Evolutionary conservation across 371 early-diverging fungal species (phyloP), one percentile per base, ranked within the genome.

Genomic region (Choanephora cucurbitarum): DNA sequence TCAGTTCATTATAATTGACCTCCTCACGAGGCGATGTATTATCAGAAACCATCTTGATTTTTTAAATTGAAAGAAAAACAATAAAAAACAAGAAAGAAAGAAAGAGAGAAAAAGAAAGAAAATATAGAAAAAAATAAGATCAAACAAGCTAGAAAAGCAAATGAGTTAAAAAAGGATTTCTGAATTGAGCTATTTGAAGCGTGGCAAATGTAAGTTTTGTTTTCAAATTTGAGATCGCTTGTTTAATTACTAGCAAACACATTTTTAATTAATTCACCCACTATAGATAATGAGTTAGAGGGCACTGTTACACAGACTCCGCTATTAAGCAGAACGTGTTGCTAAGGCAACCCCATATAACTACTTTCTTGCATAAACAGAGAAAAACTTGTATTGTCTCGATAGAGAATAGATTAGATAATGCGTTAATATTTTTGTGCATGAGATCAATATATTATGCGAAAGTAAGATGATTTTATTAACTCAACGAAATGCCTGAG

Each of bases 101-200:
- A 45, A 53, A 28, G 13, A 46, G 41, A 41, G 13, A 19, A 49
- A 51, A 18, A 49, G 32, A 32, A 50, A 51, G 37, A 44, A 44
- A 15, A n/a, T 1, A 34, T 28, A 28, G 7, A 44, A 43, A 23
- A 33, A 42, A 41, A 55, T 58, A 55, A 43, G 18, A 44, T 48
- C 49, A 32, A 52, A 52, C 18, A 28, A 34, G 47, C 40, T 22
- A 52, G 41, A 18, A 54, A 60, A 43, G 9, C 3, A 43, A 17
- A 18, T 1, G 14, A 43, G 19, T 43, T 17, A 43, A 49, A 32
- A 31, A 24, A 28, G 31, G 40, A 49, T 58, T 64, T 49, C 64
- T 64, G 49, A 51, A 64, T 64, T 55, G 64, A 64, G 65, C 39
- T 34, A 49, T 52, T 51, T 23, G 59, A 55, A 60, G 65, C 65